Evolutionary conservation across 306 rosid species (phyloP).

Genomic region (Glycyrrhiza uralensis): DNA sequence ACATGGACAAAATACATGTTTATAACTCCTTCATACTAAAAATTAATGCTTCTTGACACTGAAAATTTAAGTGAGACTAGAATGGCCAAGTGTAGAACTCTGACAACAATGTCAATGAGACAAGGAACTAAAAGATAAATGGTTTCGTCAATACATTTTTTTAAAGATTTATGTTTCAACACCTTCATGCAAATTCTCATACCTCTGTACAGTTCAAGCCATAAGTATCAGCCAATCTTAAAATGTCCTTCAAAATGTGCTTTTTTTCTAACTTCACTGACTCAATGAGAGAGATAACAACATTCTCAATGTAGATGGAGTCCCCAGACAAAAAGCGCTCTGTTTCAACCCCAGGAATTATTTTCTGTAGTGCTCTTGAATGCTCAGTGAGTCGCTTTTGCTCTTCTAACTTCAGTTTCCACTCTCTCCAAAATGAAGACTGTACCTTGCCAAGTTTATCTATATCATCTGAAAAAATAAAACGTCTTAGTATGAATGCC

Average conservation of each 20-base stretch:
- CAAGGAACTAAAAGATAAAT: conserved; percentile 12
- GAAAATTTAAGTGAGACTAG: conserved; percentile 12
- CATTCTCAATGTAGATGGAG: conserved; percentile 59
- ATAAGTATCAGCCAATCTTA: conserved; percentile 70
- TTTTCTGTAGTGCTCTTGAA: conserved; percentile 71
- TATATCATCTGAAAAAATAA: conserved; percentile 55
- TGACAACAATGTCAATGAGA: conserved; percentile 1
- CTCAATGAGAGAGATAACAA: conserved; percentile 67
- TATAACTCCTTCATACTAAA: conserved; percentile 8
- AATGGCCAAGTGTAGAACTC: background rate
- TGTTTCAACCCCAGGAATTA: conserved; percentile 89
- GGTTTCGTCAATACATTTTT: background rate
- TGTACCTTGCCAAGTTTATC: conserved; percentile 72
- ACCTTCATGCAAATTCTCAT: conserved; percentile 30
- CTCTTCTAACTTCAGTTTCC: conserved; percentile 91
- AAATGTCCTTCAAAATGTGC: conserved; percentile 69
- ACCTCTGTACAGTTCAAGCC: conserved; percentile 77
- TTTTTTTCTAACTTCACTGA: conserved; percentile 76
- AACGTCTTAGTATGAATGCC: conserved; percentile 9
- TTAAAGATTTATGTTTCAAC: conserved; percentile 6
- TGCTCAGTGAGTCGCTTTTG: conserved; percentile 78
- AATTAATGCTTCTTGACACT: conserved; percentile 3
- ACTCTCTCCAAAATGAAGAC: conserved; percentile 95
- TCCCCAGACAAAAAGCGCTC: conserved; percentile 86
- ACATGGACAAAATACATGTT: conserved; percentile 9